phyloP scores from a whole-genome alignment of 768 basidiomycete genomes.

The Agaricus blazei region DNA sequence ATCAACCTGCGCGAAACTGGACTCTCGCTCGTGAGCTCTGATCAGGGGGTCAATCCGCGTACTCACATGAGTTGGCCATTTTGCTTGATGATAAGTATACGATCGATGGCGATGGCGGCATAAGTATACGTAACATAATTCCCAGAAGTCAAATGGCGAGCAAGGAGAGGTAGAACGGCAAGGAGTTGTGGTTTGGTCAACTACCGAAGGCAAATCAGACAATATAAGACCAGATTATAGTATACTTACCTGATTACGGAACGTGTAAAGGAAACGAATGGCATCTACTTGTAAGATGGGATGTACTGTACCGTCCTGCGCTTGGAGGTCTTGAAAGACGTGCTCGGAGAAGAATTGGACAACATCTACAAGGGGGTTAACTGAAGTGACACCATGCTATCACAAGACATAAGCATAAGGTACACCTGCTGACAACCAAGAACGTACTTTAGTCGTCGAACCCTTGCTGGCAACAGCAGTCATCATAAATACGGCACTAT shows the following conservation, averaged over 20 bases:
- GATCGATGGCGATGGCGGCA: slow-evolving; percentile 96
- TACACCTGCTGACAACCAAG: background rate
- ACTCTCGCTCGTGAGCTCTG: background rate
- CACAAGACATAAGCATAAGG: slow-evolving; percentile 4
- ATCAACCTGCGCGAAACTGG: slow-evolving; percentile 84
- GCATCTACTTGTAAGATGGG: slow-evolving; percentile 95
- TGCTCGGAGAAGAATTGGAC: slow-evolving; percentile 94
- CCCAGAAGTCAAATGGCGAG: slow-evolving; percentile 72
- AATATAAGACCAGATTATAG: background rate
- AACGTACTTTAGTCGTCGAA: slow-evolving; percentile 71
- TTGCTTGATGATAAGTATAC: slow-evolving; percentile 87
- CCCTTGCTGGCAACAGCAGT: slow-evolving; percentile 92
- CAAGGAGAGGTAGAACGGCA: slow-evolving; percentile 83
- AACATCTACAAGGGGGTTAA: slow-evolving; percentile 88
- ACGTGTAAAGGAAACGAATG: slow-evolving; percentile 90
- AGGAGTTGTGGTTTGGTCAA: slow-evolving; percentile 92
- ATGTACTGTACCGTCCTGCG: slow-evolving; percentile 61
- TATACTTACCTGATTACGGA: slow-evolving; percentile 81
- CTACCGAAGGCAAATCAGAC: slow-evolving; percentile 29
- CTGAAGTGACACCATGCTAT: slow-evolving; percentile 90
- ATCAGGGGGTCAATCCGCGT: background rate
- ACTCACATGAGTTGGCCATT: slow-evolving; percentile 69
- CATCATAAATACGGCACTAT: slow-evolving; percentile 88
- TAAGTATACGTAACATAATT: slow-evolving; percentile 96
- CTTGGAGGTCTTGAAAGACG: slow-evolving; percentile 81